Evolutionary conservation across 163 green algal species (phyloP), one percentile per base, ranked within the genome.

Genomic region (Dunaliella salina): DNA sequence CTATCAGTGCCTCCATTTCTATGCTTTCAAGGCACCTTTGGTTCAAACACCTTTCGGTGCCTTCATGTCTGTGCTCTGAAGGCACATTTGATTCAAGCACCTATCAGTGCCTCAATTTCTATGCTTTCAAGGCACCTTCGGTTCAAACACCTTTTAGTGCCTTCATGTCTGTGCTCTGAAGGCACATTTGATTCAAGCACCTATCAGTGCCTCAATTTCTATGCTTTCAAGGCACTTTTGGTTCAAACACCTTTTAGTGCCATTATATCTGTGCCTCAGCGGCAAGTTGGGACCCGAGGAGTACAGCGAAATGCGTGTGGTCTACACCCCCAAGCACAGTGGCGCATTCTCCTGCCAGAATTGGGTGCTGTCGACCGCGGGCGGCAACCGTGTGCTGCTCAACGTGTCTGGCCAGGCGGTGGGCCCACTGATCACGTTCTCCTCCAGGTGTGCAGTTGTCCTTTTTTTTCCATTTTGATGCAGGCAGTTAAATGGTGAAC

Each of bases 301-400:
- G 80, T 92, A 91, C 86, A 90, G 86, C n/a, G 26, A 90, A 32
- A 86, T 97, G 46, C 85, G 50, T 20, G 80, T 95, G 1, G 80
- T 59, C 3, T 97, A 93, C 89, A 91, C 92, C 0, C 93, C 94
- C 0, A 75, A 67, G 22, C 86, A 87, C 72, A 90, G 89, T 1
- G 92, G 91, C 35, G 92, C 90, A 5, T 94, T 94, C 86, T 93
- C 90, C 20, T 92, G 85, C 80, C 87, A 95, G 78, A 89, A 63
- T 71, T 96, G 93, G 83, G 72, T 75, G 22, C 80, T 96, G 22
- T 84, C 82, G 35, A 95, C 94, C 0, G 26, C 88, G 4, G 92
- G 93, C 33, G 94, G 92, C 84, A 95, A 94, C 88, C 75, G 80
- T 82, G 79, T 93, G 5, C 8, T 75, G 0, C 82, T 97, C 11